Conservation (phyloP, 2,329 filamentous ascomycete genomes). For the Triangularia verruculosa region DNA sequence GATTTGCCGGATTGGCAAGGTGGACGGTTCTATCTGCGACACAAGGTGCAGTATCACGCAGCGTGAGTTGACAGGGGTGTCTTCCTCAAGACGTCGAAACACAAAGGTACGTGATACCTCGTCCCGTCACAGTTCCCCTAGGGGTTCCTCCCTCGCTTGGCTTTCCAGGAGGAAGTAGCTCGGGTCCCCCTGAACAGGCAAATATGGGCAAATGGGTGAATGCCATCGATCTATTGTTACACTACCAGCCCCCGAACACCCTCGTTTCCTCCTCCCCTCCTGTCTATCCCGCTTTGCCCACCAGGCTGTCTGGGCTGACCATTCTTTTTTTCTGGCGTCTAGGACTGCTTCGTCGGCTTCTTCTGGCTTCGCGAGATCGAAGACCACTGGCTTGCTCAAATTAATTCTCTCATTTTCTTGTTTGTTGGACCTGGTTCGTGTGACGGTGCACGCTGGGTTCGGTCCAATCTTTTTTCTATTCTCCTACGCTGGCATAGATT, state of each 20-base stretch:
- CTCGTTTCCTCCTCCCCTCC: conserved; percentile 20
- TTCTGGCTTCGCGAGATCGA: conserved; percentile 25
- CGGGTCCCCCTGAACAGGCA: conserved; percentile 29
- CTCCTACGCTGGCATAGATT: conserved; percentile 26
- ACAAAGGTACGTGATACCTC: conserved; percentile 40
- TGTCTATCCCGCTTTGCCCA: conserved; percentile 16
- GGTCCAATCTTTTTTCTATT: conserved; percentile 22
- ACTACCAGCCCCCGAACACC: conserved; percentile 2
- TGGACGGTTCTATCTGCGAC: neutral
- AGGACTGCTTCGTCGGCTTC: conserved; percentile 20
- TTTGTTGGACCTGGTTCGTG: conserved; percentile 23
- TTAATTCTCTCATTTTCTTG: conserved; percentile 20
- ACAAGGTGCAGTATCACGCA: conserved; percentile 3
- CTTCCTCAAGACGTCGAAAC: conserved; percentile 39
- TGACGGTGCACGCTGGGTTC: conserved; percentile 23
- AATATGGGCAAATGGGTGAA: conserved; percentile 24
- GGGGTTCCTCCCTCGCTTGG: conserved; percentile 30
- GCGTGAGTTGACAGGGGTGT: conserved; percentile 28
- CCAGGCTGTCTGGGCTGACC: conserved; percentile 22
- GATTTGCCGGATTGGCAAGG: neutral
- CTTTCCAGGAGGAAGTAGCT: conserved; percentile 26
- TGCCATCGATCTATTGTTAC: conserved; percentile 17
- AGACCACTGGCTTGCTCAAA: conserved; percentile 23
- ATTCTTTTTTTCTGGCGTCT: conserved; percentile 12
- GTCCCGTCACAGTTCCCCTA: conserved; percentile 9